Percentiles rank a stretch among this genome's conserved stretches.
phyloP scores from a whole-genome alignment of 768 basidiomycete genomes.

The Termitomyces sp. region DNA sequence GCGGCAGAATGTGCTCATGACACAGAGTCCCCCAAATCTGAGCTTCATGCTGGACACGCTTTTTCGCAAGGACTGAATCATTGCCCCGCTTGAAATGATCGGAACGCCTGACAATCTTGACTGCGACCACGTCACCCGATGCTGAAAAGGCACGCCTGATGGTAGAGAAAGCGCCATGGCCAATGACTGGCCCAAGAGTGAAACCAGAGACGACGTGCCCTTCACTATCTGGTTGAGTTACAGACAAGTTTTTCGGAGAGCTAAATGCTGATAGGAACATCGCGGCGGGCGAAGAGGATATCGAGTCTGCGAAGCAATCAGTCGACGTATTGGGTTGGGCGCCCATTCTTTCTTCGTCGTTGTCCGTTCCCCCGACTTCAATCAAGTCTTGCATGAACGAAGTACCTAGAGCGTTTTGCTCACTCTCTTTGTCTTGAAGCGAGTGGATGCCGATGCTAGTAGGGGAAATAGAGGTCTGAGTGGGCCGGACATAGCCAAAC shows the following conservation, averaged over 20 bases:
- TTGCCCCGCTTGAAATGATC: constrained; percentile 46
- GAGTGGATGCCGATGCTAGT: constrained; percentile 3
- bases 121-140: constrained; percentile 67
- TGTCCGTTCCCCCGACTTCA: neutral
- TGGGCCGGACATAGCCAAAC: constrained; percentile 1
- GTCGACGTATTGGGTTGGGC: constrained; percentile 6
- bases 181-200: constrained; percentile 69
- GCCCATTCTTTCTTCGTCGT: neutral
- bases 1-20: constrained; percentile 84
- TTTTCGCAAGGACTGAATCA: constrained; percentile 40
- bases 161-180: constrained; percentile 76
- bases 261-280: constrained; percentile 68
- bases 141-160: constrained; percentile 64
- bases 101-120: constrained; percentile 73
- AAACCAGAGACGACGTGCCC: constrained; percentile 68
- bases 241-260: constrained; percentile 25
- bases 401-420: constrained; percentile 17
- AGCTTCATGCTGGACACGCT: constrained; percentile 66
- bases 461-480: constrained; percentile 1
- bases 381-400: constrained; percentile 10
- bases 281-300: constrained; percentile 61
- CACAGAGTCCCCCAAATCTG: constrained; percentile 68
- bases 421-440: neutral
- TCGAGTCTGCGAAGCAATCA: constrained; percentile 7
- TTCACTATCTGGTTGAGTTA: constrained; percentile 53